Base-by-base conservation (phyloP, 495 filamentous ascomycete species). In the Hypoxylon fuscum region DNA sequence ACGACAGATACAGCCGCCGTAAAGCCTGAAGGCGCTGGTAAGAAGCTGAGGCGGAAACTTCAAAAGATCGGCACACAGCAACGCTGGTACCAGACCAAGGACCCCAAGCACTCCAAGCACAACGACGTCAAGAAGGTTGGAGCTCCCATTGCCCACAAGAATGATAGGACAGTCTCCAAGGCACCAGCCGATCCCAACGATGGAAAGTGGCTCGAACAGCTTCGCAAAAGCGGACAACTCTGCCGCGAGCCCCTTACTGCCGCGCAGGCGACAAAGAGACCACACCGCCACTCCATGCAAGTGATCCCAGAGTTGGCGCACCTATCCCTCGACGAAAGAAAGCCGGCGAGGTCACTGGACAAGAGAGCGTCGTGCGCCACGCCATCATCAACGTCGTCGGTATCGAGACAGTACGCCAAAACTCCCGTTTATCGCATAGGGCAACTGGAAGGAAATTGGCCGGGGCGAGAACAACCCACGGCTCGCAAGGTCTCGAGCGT, bases 351-450 rank as follows among this genome's bases (percentile, higher is more conserved):
- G n/a, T 45, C 69, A 8, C 46, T 69, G 23, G 64, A 58, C 27
- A 59, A 62, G 38, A 59, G 42, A 35, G 49, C 60, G 7, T 57
- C 51, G 15, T 62, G 49, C 27, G 49, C 27, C 25, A 68, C 10
- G 20, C 65, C 29, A 37, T 69, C 54, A 2, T 65, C 68, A 10
- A 59, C 50, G 14, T 55, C 50, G 5, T 56, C 58, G 15, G 69
- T 68, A 32, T 67, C 70, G 35, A 72, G 75, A 54, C 64, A 59
- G 15, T 74, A 74, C 25, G 76, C 78, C n/a, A 80, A 79, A 54
- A 81, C 75, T 4, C 75, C 79, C 25, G 74, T 79, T 11, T 72
- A 71, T 23, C 70, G 72, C 20, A 74, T 79, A 52, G 72, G 74
- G 20, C 75, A 79, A 55, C 66, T 78, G 3, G 77, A 79, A n/a